A percentile compares a stretch with the other conserved stretches of the same genome.
Conservation (phyloP, 2,329 filamentous ascomycete genomes). For the Aspergillus pseudonomiae region DNA sequence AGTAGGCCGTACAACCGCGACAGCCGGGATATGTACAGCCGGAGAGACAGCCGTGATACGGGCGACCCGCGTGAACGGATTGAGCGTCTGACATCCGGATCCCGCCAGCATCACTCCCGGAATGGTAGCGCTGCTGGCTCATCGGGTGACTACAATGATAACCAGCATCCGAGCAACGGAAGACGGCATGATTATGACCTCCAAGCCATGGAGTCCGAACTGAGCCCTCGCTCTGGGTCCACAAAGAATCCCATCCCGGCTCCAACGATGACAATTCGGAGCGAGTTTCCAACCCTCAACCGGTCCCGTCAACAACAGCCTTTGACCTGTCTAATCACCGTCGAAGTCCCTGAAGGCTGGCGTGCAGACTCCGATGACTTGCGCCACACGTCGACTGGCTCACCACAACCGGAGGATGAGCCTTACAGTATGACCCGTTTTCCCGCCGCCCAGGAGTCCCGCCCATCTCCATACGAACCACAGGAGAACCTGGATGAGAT, state of each 20-base stretch:
- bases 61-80: constrained; percentile 47
- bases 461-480: constrained; percentile 73
- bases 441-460: constrained; percentile 51
- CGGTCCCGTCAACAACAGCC: constrained; percentile 92
- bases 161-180: constrained; percentile 65
- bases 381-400: constrained; percentile 55
- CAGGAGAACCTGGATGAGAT: constrained; percentile 78
- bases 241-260: constrained; percentile 86
- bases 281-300: constrained; percentile 93
- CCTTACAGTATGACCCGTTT: constrained; percentile 56
- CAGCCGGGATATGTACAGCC: constrained; percentile 31
- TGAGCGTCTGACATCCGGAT: constrained; percentile 46
- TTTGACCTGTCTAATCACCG: constrained; percentile 87
- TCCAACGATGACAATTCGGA: constrained; percentile 90
- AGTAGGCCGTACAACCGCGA: constrained; percentile 31
- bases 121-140: constrained; percentile 78
- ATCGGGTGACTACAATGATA: constrained; percentile 78
- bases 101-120: constrained; percentile 62
- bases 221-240: constrained; percentile 68
- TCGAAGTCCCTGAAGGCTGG: constrained; percentile 94
- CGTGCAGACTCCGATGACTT: constrained; percentile 80
- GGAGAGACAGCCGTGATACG: constrained; percentile 46
- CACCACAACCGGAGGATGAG: constrained; percentile 50
- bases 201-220: constrained; percentile 89
- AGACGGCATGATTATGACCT: constrained; percentile 92